These are phyloP conservation scores for Phytophthora agathidicida DNA, from an alignment of 352 stramenopile genomes.

Conservation along the genomic window DNA sequence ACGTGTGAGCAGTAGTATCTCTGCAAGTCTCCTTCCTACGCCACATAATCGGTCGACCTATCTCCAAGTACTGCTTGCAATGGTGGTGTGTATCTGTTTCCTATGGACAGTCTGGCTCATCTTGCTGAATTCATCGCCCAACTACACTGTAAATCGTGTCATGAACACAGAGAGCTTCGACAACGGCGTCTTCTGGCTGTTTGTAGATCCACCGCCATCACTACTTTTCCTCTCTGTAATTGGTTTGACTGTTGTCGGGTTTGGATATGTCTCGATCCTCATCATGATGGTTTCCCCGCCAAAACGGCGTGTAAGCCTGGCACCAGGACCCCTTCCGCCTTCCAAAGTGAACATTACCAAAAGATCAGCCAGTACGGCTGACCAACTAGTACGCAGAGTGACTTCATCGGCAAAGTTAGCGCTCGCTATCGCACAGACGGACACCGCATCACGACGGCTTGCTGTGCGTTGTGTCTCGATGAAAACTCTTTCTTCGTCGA, in stretches of 20 bases:
- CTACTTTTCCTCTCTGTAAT: constrained; percentile 16
- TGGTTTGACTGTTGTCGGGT: constrained; percentile 12
- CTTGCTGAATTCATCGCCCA: constrained; percentile 24
- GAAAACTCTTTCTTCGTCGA: neutral
- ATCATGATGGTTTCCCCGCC: constrained; percentile 12
- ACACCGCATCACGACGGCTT: constrained; percentile 8
- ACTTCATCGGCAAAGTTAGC: constrained; percentile 17
- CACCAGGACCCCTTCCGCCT: neutral
- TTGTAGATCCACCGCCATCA: constrained; percentile 20
- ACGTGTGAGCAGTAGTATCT: constrained; percentile 1
- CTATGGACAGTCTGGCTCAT: constrained; percentile 36
- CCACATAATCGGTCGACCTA: constrained; percentile 5
- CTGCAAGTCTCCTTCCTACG: constrained; percentile 1
- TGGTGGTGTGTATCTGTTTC: constrained; percentile 17
- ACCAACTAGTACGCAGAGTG: constrained; percentile 3
- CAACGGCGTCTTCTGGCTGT: constrained; percentile 39
- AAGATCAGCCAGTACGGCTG: neutral
- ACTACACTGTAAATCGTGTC: constrained; percentile 32
- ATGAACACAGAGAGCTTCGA: constrained; percentile 40
- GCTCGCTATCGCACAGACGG: neutral
- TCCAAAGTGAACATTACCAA: neutral
- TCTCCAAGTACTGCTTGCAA: constrained; percentile 15
- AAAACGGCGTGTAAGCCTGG: constrained; percentile 9
- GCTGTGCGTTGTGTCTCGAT: constrained; percentile 6
- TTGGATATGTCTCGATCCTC: constrained; percentile 22